These are phyloP conservation scores for Geosiphon pyriformis DNA, from an alignment of 192 early-diverging fungal genomes.

Conservation along the genomic window DNA sequence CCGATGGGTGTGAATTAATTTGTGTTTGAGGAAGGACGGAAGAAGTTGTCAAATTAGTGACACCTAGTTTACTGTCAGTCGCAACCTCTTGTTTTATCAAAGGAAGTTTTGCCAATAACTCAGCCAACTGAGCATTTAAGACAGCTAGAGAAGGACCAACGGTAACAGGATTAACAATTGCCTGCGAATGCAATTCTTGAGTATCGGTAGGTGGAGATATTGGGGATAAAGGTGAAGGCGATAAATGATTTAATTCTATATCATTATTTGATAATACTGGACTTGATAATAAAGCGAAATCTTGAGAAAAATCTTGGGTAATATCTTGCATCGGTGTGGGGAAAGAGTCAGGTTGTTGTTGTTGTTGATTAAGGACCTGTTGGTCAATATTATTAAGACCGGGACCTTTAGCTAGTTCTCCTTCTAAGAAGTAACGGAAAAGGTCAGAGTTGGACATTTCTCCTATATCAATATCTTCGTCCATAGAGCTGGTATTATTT, in stretches of 20 bases:
- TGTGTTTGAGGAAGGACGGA: not conserved
- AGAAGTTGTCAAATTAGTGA: not conserved
- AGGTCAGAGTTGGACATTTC: constrained; percentile 17
- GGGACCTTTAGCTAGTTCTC: constrained; percentile 4
- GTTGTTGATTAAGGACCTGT: not conserved
- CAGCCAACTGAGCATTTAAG: constrained; percentile 21
- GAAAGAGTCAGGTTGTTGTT: not conserved
- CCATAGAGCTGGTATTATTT: constrained; percentile 11
- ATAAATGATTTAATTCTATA: not conserved
- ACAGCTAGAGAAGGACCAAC: constrained; percentile 19
- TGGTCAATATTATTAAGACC: not conserved
- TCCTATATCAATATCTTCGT: constrained; percentile 17
- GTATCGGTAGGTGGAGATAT: not conserved
- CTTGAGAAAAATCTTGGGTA: not conserved
- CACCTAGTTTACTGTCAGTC: not conserved
- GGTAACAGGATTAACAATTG: not conserved
- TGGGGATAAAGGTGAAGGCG: not conserved
- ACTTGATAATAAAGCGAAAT: constrained; percentile 6
- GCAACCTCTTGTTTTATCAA: constrained; percentile 16
- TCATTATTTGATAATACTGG: not conserved
- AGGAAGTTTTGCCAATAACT: constrained; percentile 23
- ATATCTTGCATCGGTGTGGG: constrained; percentile 2
- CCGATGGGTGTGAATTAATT: too few species aligned
- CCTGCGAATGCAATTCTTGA: not conserved
- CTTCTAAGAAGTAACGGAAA: constrained; percentile 21